Conservation (phyloP, 1,139 yeast species). For the Debaryomyces coudertii region DNA sequence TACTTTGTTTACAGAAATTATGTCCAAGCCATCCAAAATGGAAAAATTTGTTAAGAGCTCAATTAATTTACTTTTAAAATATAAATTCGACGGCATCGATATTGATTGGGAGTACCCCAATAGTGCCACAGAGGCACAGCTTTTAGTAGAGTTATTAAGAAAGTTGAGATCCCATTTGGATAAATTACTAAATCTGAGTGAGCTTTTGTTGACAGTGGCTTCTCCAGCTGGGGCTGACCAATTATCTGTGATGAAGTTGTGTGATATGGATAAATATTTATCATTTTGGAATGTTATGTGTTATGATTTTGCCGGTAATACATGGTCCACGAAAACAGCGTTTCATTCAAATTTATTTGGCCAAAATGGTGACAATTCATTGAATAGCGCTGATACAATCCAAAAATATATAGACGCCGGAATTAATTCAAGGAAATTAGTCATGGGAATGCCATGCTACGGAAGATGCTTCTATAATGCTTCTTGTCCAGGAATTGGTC, state of each 20-base stretch:
- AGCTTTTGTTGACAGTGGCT: slow-evolving; percentile 65
- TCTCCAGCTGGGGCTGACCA: slow-evolving; percentile 67
- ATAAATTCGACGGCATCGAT: slow-evolving; percentile 88
- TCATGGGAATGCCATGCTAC: slow-evolving; percentile 87
- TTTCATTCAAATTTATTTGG: slow-evolving; percentile 74
- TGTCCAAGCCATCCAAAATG: slow-evolving; percentile 38
- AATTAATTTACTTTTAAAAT: slow-evolving; percentile 47
- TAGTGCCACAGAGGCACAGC: slow-evolving; percentile 45
- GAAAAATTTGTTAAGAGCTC: slow-evolving; percentile 55
- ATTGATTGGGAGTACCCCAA: slow-evolving; percentile 94
- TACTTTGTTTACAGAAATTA: slow-evolving; percentile 52
- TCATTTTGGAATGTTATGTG: slow-evolving; percentile 87
- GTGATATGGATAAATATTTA: slow-evolving; percentile 58
- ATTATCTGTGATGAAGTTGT: slow-evolving; percentile 44
- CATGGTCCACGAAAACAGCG: slow-evolving; percentile 66
- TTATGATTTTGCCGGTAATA: slow-evolving; percentile 76
- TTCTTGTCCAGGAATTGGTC: slow-evolving; percentile 39
- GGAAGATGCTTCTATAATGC: slow-evolving; percentile 67
- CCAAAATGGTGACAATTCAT: slow-evolving; percentile 40
- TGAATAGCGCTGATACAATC: slow-evolving; percentile 56
- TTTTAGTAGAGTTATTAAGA: slow-evolving; percentile 49
- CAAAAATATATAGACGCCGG: slow-evolving; percentile 45
- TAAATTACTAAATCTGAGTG: slow-evolving; percentile 14
- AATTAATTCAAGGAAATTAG: slow-evolving; percentile 53
- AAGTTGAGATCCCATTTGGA: slow-evolving; percentile 47